A percentile compares a stretch with the other conserved stretches of the same genome.
Conservation (phyloP, 495 filamentous ascomycete species). For the Aspergillus conjunctus region DNA sequence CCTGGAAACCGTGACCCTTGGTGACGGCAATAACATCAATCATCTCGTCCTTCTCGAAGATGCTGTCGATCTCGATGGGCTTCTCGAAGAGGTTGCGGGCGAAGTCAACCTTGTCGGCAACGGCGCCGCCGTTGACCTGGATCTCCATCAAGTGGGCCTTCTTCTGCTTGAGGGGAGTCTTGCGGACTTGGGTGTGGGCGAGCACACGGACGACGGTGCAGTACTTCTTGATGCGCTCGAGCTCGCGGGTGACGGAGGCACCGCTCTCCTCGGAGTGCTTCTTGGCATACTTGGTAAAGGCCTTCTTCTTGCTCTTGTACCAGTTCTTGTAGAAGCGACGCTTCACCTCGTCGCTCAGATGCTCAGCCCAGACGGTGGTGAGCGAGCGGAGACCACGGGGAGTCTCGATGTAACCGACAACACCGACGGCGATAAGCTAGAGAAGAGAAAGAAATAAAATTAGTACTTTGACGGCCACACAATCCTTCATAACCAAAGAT, state of each 20-base stretch:
- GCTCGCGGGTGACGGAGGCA: constrained; percentile 88
- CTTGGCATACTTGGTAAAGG: constrained; percentile 99
- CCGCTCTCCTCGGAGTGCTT: constrained; percentile 93
- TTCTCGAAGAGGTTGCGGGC: constrained; percentile 96
- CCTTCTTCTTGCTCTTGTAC: constrained; percentile 99
- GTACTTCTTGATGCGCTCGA: constrained; percentile 99
- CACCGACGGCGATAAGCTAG: constrained; percentile 98
- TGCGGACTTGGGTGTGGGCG: constrained; percentile 98
- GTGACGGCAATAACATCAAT: constrained; percentile 99
- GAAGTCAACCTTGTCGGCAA: constrained; percentile 95
- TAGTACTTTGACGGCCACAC: not conserved
- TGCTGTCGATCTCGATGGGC: constrained; percentile 84
- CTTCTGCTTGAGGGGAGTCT: constrained; percentile 99
- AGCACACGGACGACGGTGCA: constrained; percentile 99
- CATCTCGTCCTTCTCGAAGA: constrained; percentile 99
- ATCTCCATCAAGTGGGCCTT: constrained; percentile 99
- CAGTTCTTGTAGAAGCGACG: constrained; percentile 99
- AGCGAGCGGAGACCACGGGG: constrained; percentile 99
- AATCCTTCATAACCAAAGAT: not conserved
- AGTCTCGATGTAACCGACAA: constrained; percentile 99
- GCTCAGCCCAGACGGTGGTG: constrained; percentile 99
- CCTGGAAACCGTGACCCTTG: constrained; percentile 97
- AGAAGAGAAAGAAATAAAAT: constrained; percentile 6
- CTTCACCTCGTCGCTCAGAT: constrained; percentile 97
- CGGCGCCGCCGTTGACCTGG: constrained; percentile 96